Percentiles rank a stretch among this genome's conserved stretches.
These are phyloP conservation scores for Acorus gramineus DNA, from an alignment of 106 monocot species.

Conservation along the genomic window DNA sequence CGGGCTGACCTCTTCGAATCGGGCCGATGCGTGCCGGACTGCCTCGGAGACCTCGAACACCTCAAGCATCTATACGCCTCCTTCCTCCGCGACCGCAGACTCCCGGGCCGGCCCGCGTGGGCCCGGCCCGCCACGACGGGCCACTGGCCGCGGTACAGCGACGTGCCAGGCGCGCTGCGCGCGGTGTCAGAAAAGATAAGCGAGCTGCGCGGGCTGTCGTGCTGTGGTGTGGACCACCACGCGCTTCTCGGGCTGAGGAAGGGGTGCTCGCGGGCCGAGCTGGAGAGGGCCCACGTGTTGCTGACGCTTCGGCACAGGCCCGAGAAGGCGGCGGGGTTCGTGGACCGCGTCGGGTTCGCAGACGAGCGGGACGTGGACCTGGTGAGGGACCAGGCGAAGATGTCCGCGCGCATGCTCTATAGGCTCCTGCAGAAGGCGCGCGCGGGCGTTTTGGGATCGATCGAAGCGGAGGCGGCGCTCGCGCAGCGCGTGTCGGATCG, in stretches of 20 bases:
- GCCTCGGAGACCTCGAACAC: constrained; percentile 81
- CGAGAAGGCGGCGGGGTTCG: constrained; percentile 57
- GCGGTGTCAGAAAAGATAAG: constrained; percentile 36
- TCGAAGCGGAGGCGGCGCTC: constrained; percentile 13
- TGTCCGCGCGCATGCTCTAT: constrained; percentile 77
- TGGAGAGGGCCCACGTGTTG: constrained; percentile 72
- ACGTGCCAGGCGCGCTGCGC: constrained; percentile 45
- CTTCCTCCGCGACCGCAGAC: constrained; percentile 69
- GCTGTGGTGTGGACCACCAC: constrained; percentile 55
- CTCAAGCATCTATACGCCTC: constrained; percentile 76
- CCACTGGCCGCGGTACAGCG: constrained; percentile 44
- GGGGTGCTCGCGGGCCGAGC: constrained; percentile 56
- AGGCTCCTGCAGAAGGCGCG: constrained; percentile 76
- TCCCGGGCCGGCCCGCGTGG: constrained; percentile 61
- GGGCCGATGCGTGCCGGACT: constrained; percentile 46
- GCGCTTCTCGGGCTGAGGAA: constrained; percentile 52
- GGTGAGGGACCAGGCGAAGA: constrained; percentile 69
- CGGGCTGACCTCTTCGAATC: constrained; percentile 59
- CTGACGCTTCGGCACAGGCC: constrained; percentile 71
- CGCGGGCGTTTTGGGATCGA: constrained; percentile 41
- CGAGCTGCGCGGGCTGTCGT: constrained; percentile 35
- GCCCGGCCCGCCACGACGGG: background rate
- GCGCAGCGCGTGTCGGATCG: background rate
- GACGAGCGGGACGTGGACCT: constrained; percentile 64
- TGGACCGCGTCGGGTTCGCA: constrained; percentile 55